phyloP scores from a whole-genome alignment of 1,139 yeast genomes.

The Petasospora rhodanensis region DNA sequence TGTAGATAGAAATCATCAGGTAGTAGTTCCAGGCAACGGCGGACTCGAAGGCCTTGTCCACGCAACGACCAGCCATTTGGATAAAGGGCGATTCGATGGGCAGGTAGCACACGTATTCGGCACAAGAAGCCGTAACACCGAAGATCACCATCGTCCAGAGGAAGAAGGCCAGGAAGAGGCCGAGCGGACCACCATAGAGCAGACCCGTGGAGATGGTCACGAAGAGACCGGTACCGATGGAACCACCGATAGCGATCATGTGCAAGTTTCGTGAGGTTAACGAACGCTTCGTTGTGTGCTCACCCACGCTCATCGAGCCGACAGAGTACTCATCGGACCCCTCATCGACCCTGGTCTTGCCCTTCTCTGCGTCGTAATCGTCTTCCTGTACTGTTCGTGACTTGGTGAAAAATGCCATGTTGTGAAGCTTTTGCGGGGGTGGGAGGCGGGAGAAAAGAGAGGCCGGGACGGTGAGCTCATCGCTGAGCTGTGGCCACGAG shows the following conservation, averaged over 20 bases:
- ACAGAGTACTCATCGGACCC: constrained; percentile 4
- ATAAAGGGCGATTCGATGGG: constrained; percentile 64
- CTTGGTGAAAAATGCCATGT: too few relatives aligned
- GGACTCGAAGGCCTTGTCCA: constrained; percentile 67
- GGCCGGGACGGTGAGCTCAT: too few relatives aligned
- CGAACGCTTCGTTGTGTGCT: constrained; percentile 25
- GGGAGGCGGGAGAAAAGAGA: too few relatives aligned
- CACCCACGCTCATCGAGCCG: constrained; percentile 3
- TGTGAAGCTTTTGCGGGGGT: too few relatives aligned
- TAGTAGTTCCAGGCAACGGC: constrained; percentile 77
- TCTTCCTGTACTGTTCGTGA: too few relatives aligned
- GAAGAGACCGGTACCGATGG: constrained; percentile 72
- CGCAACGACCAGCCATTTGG: constrained; percentile 48
- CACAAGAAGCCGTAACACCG: constrained; percentile 62
- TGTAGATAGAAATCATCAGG: constrained; percentile 61
- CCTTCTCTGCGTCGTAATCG: too few relatives aligned
- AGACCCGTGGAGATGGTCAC: constrained; percentile 66
- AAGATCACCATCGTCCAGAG: constrained; percentile 53
- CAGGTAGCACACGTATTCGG: constrained; percentile 75
- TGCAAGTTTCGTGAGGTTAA: constrained; percentile 52
- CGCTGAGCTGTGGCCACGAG: too few relatives aligned
- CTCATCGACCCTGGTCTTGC: too few relatives aligned
- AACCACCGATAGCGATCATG: constrained; percentile 73
- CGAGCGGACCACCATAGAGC: constrained; percentile 65
- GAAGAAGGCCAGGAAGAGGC: constrained; percentile 57